Evolutionary conservation across 495 filamentous ascomycete species (phyloP), one percentile per base, ranked within the genome.

Genomic region (Penicillium lividum): DNA sequence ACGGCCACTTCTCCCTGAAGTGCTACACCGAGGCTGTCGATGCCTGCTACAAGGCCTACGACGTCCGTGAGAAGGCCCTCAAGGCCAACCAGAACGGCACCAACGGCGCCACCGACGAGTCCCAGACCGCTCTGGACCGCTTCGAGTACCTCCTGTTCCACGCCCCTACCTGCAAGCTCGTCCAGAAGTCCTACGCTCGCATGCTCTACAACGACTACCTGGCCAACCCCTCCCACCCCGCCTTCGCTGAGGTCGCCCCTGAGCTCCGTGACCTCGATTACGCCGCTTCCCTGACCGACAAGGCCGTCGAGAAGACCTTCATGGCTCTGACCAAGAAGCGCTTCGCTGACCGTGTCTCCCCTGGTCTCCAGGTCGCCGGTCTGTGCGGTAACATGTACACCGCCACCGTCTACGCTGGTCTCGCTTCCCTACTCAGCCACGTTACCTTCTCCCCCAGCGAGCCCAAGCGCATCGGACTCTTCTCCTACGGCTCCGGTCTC

Each of bases 351-450:
- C 90, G 92, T 73, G 90, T 98, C 56, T 80, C 87, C 70, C 92
- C 95, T 38, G 77, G 82, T 68, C 89, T 94, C 69, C 80, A 95
- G 71, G 89, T 95, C 25, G 89, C 94, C 36, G 97, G 92, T 44
- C 87, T 91, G 79, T 97, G 92, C 75, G 95, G 94, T 74, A 98
- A 98, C 84, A 98, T 97, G 95, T 98, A 98, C 80, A 93, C 89
- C 67, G 94, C 89, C 50, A 96, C 91, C 70, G 90, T 98, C 63
- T 98, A 92, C 80, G 87, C 86, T 57, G 91, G 91, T 54, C 81
- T 98, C 45, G 84, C 85, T 71, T 88, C 86, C 64, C 71, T 98
- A 57, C 69, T 98, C 61, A 80, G 82, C 74, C 86, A 92, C 68
- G 78, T 93, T 54, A 78, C 82, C 60, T 85, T 84, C 68, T 86